Conservation (phyloP, 2,329 filamentous ascomycete species). For the Colletotrichum navitas region DNA sequence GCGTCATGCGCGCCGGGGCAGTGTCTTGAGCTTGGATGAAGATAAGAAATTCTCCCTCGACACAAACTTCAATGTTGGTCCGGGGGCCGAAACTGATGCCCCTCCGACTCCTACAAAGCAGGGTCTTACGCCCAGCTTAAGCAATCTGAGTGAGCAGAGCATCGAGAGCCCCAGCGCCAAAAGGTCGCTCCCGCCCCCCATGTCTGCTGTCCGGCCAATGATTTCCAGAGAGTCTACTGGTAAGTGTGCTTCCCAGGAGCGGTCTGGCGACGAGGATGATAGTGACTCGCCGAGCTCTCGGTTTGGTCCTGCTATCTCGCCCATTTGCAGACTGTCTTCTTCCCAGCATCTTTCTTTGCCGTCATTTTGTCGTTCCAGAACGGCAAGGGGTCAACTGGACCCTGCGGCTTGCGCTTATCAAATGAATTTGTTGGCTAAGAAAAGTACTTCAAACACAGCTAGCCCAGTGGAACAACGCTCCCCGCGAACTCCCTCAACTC, state of each 20-base stretch:
- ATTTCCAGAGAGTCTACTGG: slow-evolving; percentile 56
- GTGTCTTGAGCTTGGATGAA: slow-evolving; percentile 86
- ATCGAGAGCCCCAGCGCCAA: slow-evolving; percentile 63
- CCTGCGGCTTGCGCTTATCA: slow-evolving; percentile 48
- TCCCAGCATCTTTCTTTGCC: slow-evolving; percentile 52
- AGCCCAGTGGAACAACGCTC: slow-evolving; percentile 73
- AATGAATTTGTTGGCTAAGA: slow-evolving; percentile 65
- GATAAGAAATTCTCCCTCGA: slow-evolving; percentile 73
- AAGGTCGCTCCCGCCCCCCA: slow-evolving; percentile 56
- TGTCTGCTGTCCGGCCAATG: slow-evolving; percentile 56
- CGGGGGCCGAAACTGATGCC: slow-evolving; percentile 65
- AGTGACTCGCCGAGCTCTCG: slow-evolving; percentile 14
- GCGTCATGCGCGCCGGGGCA: slow-evolving; percentile 67
- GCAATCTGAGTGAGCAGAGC: slow-evolving; percentile 53
- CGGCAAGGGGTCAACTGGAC: slow-evolving; percentile 48
- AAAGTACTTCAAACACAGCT: slow-evolving; percentile 64
- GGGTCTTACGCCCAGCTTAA: slow-evolving; percentile 58
- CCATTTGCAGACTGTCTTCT: slow-evolving; percentile 51
- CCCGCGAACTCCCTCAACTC: slow-evolving; percentile 84
- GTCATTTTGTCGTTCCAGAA: slow-evolving; percentile 53
- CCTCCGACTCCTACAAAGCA: slow-evolving; percentile 96
- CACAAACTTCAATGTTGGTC: slow-evolving; percentile 58
- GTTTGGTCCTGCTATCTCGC: slow-evolving; percentile 49
- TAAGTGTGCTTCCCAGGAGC: slow-evolving; percentile 56
- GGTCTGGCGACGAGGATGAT: slow-evolving; percentile 14